Conservation (phyloP, 2,329 filamentous ascomycete species). For the Colletotrichum euphorbiae region DNA sequence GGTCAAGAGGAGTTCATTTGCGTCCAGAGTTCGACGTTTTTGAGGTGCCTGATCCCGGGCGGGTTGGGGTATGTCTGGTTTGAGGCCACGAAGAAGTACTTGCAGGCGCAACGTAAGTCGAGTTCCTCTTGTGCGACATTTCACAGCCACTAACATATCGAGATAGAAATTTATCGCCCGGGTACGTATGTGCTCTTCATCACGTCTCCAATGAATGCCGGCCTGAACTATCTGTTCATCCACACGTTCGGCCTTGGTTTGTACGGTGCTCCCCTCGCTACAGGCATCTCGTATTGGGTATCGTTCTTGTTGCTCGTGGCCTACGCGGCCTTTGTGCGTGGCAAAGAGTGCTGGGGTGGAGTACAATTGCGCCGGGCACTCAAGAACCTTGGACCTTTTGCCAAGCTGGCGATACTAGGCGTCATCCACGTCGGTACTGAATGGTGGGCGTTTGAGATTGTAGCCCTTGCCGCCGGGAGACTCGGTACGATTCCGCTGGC, state of each 20-base stretch:
- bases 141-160: neutral
- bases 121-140: conserved; percentile 21
- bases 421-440: conserved; percentile 88
- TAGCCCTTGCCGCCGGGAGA: conserved; percentile 83
- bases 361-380: conserved; percentile 71
- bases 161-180: conserved; percentile 74
- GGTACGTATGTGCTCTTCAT: conserved; percentile 86
- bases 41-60: conserved; percentile 80
- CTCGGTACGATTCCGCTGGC: conserved; percentile 84
- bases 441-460: conserved; percentile 96
- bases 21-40: conserved; percentile 76
- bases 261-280: conserved; percentile 83
- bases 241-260: conserved; percentile 78
- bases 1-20: conserved; percentile 85
- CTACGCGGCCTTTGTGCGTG: conserved; percentile 77
- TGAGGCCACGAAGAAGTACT: conserved; percentile 85
- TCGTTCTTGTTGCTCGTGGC: conserved; percentile 81
- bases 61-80: conserved; percentile 91
- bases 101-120: conserved; percentile 84
- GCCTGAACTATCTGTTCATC: conserved; percentile 85
- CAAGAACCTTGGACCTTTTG: conserved; percentile 77
- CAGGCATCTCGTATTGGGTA: conserved; percentile 86
- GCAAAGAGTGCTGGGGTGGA: conserved; percentile 84
- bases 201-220: conserved; percentile 83
- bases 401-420: conserved; percentile 79